These are phyloP conservation scores for Talaromyces sp. DNA, from an alignment of 2,329 filamentous ascomycete species.

Conservation along the genomic window DNA sequence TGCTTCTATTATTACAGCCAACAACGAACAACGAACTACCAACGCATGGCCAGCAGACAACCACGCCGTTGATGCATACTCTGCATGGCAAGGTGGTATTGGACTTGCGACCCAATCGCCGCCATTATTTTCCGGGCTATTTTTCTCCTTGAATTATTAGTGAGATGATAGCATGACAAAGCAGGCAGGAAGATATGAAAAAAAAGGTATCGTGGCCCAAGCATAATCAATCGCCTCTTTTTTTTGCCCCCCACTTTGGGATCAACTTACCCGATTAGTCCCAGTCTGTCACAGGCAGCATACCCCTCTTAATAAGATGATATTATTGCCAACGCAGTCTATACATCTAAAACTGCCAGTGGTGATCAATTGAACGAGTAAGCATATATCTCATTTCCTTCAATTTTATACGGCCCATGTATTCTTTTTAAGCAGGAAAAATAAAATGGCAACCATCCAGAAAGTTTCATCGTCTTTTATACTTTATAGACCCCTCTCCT, in stretches of 20 bases:
- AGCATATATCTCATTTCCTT: background rate
- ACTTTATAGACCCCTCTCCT: background rate
- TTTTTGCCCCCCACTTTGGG: background rate
- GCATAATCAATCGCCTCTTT: background rate
- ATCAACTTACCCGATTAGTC: background rate
- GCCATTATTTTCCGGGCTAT: background rate
- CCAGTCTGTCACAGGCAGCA: background rate
- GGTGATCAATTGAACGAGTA: background rate
- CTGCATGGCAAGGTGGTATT: slow-evolving; percentile 1
- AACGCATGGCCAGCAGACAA: slow-evolving; percentile 1
- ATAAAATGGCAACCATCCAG: background rate
- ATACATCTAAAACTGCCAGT: background rate
- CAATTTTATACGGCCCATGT: background rate
- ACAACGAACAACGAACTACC: background rate
- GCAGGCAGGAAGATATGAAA: background rate
- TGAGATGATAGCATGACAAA: background rate
- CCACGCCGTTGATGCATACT: background rate
- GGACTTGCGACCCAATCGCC: background rate
- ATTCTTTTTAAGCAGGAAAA: background rate
- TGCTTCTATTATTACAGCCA: background rate
- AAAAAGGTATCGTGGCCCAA: background rate
- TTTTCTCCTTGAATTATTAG: background rate
- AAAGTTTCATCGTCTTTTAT: background rate
- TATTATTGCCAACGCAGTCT: background rate
- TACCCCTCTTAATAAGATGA: background rate